Percentiles rank a stretch among this genome's conserved stretches.
Conservation (phyloP, 129 eudicot species). For the Silybum marianum region DNA sequence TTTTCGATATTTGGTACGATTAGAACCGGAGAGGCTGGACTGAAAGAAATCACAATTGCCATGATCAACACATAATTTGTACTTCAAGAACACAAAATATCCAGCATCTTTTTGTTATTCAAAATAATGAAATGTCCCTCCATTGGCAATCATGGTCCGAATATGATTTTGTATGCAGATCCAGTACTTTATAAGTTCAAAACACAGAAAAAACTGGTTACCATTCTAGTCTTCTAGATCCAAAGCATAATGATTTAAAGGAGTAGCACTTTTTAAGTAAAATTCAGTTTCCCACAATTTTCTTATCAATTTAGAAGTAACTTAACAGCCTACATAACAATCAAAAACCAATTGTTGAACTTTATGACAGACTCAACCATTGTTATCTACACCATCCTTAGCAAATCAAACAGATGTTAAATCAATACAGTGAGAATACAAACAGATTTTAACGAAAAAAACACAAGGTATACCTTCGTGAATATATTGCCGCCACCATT, state of each 20-base stretch:
- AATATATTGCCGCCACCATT: constrained; percentile 32
- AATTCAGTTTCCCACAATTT: background rate
- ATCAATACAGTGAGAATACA: background rate
- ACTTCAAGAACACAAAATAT: background rate
- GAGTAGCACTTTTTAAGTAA: background rate
- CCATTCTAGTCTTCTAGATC: background rate
- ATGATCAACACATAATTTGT: background rate
- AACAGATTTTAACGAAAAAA: background rate
- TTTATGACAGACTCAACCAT: background rate
- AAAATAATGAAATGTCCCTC: background rate
- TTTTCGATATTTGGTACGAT: background rate
- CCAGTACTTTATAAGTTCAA: background rate
- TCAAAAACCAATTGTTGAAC: background rate
- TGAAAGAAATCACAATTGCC: background rate
- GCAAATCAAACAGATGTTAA: background rate
- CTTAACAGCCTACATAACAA: background rate
- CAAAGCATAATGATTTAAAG: background rate
- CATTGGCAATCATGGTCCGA: background rate
- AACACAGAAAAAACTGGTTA: background rate
- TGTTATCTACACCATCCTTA: background rate
- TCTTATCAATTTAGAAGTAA: background rate
- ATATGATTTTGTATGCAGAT: background rate
- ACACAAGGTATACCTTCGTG: constrained; percentile 27
- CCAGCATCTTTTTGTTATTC: background rate
- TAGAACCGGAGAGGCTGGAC: no score